Evolutionary conservation across 495 filamentous ascomycete genomes (phyloP), one percentile per base, ranked within the genome.

Genomic region (Physcia stellaris): DNA sequence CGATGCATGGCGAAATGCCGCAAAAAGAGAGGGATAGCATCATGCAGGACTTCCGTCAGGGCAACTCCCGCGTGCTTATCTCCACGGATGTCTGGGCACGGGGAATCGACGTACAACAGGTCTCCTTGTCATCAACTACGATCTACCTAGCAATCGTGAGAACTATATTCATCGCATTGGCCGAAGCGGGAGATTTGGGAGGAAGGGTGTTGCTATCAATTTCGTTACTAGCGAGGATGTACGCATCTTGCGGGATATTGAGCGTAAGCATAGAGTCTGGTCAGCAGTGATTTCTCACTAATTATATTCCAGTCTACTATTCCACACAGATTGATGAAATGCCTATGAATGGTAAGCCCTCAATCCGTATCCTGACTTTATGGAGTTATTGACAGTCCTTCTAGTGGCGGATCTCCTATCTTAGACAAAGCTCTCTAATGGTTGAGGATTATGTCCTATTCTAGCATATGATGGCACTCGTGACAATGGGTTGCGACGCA

Each of bases 51-150:
- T 99, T 99, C 70, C 78, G 90, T 35, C 84, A 87, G 55, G 92
- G 88, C 28, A 92, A 88, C 57, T 93, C 85, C 15, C 79, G 90
- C 58, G 92, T 99, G 12, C 66, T 99, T n/a, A 99, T 99, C 47
- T 86, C 87, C 22, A 99, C 90, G 12, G 90, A 99, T 54, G 82
- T 99, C 16, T 87, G 86, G 73, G 92, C 90, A 45, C 79, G 90
- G 60, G 90, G 90, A 67, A 99, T 99, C 66, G 90, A 99, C 58
- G 90, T 99, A 20, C 90, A 99, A 60, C 90, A 99, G 59, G 90
- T 99, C 20, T 93, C 84, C n/a, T 99, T 41, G 90, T 99, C 42
- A 99, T 99, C 66, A 99, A 99, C 63, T 99, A 99, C 61, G 90
- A 99, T 54, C 70, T 99, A 24, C 90, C 90, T 23, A 86, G 80